These are phyloP conservation scores for Trichosporon sp. DNA, from an alignment of 1,284 basidiomycete species.

Conservation along the genomic window DNA sequence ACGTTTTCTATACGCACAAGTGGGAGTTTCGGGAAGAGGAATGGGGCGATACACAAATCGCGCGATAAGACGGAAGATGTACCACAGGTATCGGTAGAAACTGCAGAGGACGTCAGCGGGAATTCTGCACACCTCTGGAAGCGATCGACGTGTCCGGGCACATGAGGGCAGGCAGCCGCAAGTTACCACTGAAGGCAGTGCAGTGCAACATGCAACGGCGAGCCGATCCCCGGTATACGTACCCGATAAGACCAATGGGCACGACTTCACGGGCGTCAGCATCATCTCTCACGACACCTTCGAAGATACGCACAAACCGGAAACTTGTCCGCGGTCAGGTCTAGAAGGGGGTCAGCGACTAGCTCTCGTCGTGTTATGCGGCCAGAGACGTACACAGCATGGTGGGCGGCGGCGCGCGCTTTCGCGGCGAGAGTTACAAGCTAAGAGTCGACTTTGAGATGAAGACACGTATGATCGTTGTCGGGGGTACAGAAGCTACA, in stretches of 20 bases:
- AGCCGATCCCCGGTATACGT: slow-evolving; percentile 13
- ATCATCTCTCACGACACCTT: not conserved
- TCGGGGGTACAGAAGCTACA: not conserved
- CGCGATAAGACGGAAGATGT: slow-evolving; percentile 75
- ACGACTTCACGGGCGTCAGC: slow-evolving; percentile 28
- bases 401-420: slow-evolving; percentile 25
- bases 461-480: not conserved
- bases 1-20: slow-evolving; percentile 62
- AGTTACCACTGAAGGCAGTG: too few species aligned
- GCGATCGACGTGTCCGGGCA: too few species aligned
- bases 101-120: slow-evolving; percentile 30
- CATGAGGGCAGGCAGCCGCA: too few species aligned
- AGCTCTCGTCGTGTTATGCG: not conserved
- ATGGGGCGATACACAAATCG: slow-evolving; percentile 77
- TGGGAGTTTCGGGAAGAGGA: slow-evolving; percentile 81
- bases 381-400: slow-evolving; percentile 29
- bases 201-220: too few species aligned
- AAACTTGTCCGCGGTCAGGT: slow-evolving; percentile 76
- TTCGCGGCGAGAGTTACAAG: not conserved
- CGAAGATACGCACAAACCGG: slow-evolving; percentile 66
- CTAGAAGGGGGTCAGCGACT: slow-evolving; percentile 44
- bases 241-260: slow-evolving; percentile 35
- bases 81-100: slow-evolving; percentile 85
- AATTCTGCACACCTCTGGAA: not conserved
- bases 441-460: not conserved